Evolutionary conservation across 305 asterid genomes (phyloP), one percentile per base, ranked within the genome.

Genomic region (Fraxinus platypoda): DNA sequence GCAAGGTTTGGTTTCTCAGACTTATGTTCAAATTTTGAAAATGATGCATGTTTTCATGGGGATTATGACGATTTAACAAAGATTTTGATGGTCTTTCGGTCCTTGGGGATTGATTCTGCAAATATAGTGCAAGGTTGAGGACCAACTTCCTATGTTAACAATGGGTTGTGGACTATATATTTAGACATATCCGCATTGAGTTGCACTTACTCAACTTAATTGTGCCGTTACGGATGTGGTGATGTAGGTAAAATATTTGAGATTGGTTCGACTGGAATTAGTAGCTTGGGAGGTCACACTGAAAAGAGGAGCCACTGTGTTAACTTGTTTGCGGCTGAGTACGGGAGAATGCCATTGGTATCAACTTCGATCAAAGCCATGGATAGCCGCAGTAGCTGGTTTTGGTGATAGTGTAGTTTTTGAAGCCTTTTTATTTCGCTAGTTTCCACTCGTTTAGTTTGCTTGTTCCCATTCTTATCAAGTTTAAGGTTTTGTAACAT

Each of bases 261-360:
- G 90, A 92, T 93, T 80, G 98, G 98, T 46, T 90, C 97, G 0
- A 89, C 92, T 11, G 97, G 98, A 73, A 93, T 93, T 43, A 93
- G 97, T 82, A 95, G 94, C 90, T 84, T 93, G 88, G 98, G 98
- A 86, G 97, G 98, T 26, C 98, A 95, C 90, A 91, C 8, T 7
- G 91, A 87, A 28, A 91, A 81, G 83, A 90, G 98, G 87, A 85
- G 91, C 4, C 82, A 90, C 43, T 95, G 97, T 68, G 91, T 95
- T 12, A 93, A 92, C 81, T 83, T 79, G 73, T 92, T 93, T 37
- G 93, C 88, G 3, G 87, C 83, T 25, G 92, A 88, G 83, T 93
- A 85, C 30, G 90, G 92, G 68, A 83, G 86, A 38, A 91, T 93
- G 97, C 95, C 98, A 17, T 87, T 95, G 84, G 90, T 95, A 33